These are phyloP conservation scores for Fusarium begoniae DNA, from an alignment of 2,329 filamentous ascomycete genomes.

Conservation along the genomic window DNA sequence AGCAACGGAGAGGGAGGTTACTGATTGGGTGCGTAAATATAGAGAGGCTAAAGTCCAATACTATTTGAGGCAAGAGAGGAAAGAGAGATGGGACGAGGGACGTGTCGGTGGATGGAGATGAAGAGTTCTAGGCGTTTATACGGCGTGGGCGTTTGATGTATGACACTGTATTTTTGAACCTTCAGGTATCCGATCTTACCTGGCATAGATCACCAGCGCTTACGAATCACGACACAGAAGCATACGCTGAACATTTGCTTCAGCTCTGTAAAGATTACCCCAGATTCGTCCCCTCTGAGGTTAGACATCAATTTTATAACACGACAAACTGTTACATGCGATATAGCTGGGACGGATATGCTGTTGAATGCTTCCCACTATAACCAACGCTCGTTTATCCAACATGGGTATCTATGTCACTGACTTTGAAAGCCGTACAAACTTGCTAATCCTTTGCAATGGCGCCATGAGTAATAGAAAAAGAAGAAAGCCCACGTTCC, in stretches of 20 bases:
- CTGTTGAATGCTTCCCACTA: background rate
- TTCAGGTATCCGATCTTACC: background rate
- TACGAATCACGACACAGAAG: background rate
- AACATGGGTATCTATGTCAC: constrained; percentile 30
- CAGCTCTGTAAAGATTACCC: background rate
- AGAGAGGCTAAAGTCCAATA: constrained; percentile 81
- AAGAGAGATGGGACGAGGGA: constrained; percentile 95
- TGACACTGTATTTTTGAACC: background rate
- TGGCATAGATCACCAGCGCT: background rate
- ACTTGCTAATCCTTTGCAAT: background rate
- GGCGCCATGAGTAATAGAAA: background rate
- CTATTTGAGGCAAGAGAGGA: constrained; percentile 85
- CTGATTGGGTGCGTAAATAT: constrained; percentile 85
- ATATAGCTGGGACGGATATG: background rate
- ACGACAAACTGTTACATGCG: background rate
- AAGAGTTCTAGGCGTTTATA: background rate
- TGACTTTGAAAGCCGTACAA: constrained; percentile 1
- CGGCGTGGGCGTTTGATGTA: background rate
- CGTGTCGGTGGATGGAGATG: constrained; percentile 92
- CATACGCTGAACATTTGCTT: background rate
- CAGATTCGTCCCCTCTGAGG: background rate
- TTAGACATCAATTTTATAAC: background rate
- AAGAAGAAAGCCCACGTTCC: background rate
- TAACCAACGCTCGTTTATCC: constrained; percentile 25
- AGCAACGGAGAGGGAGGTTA: constrained; percentile 82